Evolutionary conservation across 805 yeast species (phyloP).

Genomic region (Clavispora fructus): DNA sequence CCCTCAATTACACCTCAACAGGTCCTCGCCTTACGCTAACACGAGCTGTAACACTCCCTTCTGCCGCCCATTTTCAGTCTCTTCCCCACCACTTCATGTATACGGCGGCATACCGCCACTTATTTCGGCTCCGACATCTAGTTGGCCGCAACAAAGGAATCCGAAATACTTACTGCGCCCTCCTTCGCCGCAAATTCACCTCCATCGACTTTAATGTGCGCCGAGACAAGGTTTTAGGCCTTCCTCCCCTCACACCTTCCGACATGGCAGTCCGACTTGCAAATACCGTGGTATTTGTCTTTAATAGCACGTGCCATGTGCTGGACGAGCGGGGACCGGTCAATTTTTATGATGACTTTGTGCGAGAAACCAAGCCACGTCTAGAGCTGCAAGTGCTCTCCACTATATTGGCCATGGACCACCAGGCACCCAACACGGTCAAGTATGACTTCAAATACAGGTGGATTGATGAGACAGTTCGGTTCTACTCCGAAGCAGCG

Average conservation of each 20-base stretch:
- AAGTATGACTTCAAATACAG: slow-evolving; percentile 6
- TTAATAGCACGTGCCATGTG: slow-evolving; percentile 12
- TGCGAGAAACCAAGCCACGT: slow-evolving; percentile 3
- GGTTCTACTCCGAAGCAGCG: slow-evolving; percentile 3
- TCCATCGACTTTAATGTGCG: slow-evolving; percentile 7
- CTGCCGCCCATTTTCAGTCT: slow-evolving; percentile 3
- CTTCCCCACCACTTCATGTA: slow-evolving; percentile 6
- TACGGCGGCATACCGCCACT: slow-evolving; percentile 22
- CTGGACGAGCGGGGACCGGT: slow-evolving; percentile 1
- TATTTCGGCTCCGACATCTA: slow-evolving; percentile 26
- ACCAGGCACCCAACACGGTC: slow-evolving; percentile 5
- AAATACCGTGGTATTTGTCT: slow-evolving; percentile 14
- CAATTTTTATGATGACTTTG: slow-evolving; percentile 7
- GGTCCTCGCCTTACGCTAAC: not conserved
- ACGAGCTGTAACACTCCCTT: not conserved
- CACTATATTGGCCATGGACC: slow-evolving; percentile 13
- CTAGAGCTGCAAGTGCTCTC: slow-evolving; percentile 6
- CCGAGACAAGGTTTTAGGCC: slow-evolving; percentile 5
- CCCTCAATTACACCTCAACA: not conserved
- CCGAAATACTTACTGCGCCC: slow-evolving; percentile 13
- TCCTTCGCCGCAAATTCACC: slow-evolving; percentile 22
- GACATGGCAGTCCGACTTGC: slow-evolving; percentile 6
- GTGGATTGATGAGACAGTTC: slow-evolving; percentile 9
- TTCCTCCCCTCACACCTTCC: slow-evolving; percentile 3
- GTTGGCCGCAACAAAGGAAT: slow-evolving; percentile 11